Evolutionary conservation across 768 basidiomycete genomes (phyloP).

Genomic region (Leccinum variicolor): DNA sequence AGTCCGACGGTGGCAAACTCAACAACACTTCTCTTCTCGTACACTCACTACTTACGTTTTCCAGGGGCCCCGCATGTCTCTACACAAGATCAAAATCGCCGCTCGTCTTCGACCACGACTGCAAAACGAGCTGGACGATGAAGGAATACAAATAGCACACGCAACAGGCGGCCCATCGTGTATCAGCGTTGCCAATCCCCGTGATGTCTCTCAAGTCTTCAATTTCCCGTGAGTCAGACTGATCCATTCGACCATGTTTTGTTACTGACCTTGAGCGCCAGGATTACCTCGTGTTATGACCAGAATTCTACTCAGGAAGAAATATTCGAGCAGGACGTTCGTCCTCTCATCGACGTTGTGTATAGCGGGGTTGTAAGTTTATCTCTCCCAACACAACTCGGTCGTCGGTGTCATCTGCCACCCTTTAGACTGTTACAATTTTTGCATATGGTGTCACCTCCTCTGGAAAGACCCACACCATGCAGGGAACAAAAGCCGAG

Average conservation of each 20-base stretch:
- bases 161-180: conserved; percentile 40
- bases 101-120: conserved; percentile 70
- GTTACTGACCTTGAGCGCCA: conserved; percentile 21
- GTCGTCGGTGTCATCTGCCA: not conserved
- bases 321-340: conserved; percentile 73
- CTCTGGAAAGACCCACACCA: conserved; percentile 89
- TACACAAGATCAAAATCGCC: conserved; percentile 64
- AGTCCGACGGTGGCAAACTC: conserved; percentile 25
- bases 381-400: not conserved
- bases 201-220: conserved; percentile 66
- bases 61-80: conserved; percentile 10
- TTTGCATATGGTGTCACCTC: conserved; percentile 92
- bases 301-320: conserved; percentile 67
- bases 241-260: not conserved
- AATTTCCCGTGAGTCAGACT: conserved; percentile 61
- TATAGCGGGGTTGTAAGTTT: conserved; percentile 68
- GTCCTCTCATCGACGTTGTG: conserved; percentile 74
- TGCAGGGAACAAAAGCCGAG: conserved; percentile 73
- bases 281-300: conserved; percentile 76
- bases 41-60: not conserved
- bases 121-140: conserved; percentile 58
- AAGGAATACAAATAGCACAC: conserved; percentile 52
- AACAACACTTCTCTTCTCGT: not conserved
- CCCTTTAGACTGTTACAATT: conserved; percentile 70
- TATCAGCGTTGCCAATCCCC: conserved; percentile 68